Evolutionary conservation across 1,284 basidiomycete species (phyloP), one percentile per base, ranked within the genome.

Genomic region (Cerioporus squamosus): DNA sequence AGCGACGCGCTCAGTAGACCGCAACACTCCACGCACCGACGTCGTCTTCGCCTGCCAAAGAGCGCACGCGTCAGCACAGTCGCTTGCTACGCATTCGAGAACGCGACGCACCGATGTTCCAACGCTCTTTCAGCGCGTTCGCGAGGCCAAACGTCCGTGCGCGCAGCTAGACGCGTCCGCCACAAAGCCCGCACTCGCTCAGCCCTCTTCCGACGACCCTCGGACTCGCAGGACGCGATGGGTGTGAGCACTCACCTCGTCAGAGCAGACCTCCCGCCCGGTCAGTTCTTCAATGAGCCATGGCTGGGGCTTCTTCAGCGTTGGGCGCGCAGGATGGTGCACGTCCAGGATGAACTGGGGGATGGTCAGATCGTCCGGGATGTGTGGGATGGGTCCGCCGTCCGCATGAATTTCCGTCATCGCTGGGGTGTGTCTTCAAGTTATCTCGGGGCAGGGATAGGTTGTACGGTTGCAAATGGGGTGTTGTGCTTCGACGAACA

Each of bases 311-410:
- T 61, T 50, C 49, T 36, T 63, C 29, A 65, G 64, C 15, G 68
- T 60, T 0, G 88, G 88, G 24, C 83, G 77, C 20, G 73, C 60
- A 1, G 82, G 77, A 50, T 83, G 79, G 36, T 79, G 70, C 15
- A 72, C 70, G 60, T 87, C 84, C 26, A 91, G 79, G 43, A 91
- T 78, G 71, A 92, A 91, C 72, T 92, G 90, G 2, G 86, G 82
- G 18, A 91, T 77, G 12, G 85, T 86, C 51, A 91, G 70, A 72
- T 91, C 75, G 66, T 89, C 87, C 9, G 89, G 89, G 54, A 90
- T 84, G 58, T 64, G 64, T 6, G 79, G 79, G 33, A 86, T 72
- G n/a, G 76, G 67, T 49, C 65, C 65, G 39, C 69, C 60, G 23
- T 75, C 72, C 22, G 77, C 76, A 44, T 70, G 72, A 57, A 87